Percentiles rank a stretch among this genome's conserved stretches.
These are phyloP conservation scores for Neopestalotiopsis sp. DNA, from an alignment of 2,329 filamentous ascomycete genomes.

Conservation along the genomic window DNA sequence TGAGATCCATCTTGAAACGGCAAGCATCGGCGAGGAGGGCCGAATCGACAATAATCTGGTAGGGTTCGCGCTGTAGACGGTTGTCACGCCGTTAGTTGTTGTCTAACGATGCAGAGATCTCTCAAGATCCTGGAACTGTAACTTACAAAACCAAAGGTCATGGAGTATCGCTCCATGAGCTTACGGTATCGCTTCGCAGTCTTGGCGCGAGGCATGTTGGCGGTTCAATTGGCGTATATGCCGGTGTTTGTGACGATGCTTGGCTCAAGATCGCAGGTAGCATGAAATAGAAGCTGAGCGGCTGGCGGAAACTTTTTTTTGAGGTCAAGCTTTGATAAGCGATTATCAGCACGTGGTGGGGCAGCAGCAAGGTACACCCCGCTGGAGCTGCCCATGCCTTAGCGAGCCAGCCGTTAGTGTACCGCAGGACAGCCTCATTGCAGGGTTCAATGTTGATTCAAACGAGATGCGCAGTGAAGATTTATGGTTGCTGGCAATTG, in stretches of 20 bases:
- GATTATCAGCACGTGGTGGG: constrained; percentile 13
- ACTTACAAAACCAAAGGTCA: constrained; percentile 84
- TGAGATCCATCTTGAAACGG: constrained; percentile 88
- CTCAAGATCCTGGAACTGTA: constrained; percentile 67
- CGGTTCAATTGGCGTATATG: background rate
- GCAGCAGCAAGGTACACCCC: background rate
- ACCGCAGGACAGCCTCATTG: background rate
- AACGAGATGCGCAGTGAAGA: background rate
- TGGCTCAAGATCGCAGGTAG: background rate
- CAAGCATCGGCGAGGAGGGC: constrained; percentile 83
- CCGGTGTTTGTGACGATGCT: background rate
- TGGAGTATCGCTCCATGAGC: constrained; percentile 90
- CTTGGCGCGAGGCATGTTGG: constrained; percentile 52
- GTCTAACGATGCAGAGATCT: background rate
- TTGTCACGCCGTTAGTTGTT: background rate
- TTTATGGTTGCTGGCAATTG: background rate
- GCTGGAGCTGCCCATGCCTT: background rate
- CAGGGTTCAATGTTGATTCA: background rate
- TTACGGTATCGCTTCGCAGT: constrained; percentile 81
- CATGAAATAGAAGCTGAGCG: background rate
- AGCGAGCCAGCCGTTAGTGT: background rate
- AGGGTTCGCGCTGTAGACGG: constrained; percentile 49
- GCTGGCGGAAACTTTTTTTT: constrained; percentile 9
- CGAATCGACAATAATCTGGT: constrained; percentile 89
- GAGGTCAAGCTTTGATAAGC: background rate